Conservation (phyloP, 1,139 yeast genomes). For the Zygosaccharomyces pseudobailii region DNA sequence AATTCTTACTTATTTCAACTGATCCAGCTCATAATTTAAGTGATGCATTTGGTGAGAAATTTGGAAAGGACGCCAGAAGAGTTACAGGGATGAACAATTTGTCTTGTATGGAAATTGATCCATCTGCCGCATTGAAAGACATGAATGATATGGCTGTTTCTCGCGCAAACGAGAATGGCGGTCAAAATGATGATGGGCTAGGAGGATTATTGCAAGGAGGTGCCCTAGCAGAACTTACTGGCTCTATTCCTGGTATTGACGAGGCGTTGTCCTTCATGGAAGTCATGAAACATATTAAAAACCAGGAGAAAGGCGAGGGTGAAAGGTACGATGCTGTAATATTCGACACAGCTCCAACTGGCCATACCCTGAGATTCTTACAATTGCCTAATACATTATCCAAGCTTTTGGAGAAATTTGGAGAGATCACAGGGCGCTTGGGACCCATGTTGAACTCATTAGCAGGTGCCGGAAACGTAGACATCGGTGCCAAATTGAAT, state of each 20-base stretch:
- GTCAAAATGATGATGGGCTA: conserved; percentile 24
- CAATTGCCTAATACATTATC: conserved; percentile 91
- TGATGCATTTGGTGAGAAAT: conserved; percentile 97
- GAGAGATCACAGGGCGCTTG: conserved; percentile 76
- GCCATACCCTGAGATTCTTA: conserved; percentile 90
- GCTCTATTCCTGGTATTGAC: conserved; percentile 95
- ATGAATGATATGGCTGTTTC: conserved; percentile 52
- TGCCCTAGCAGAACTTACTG: conserved; percentile 79
- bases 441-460: conserved; percentile 86
- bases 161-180: conserved; percentile 26
- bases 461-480: conserved; percentile 57
- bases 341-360: conserved; percentile 98
- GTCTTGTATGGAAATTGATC: conserved; percentile 98
- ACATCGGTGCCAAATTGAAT: conserved; percentile 73
- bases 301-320: conserved; percentile 50
- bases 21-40: conserved; percentile 98
- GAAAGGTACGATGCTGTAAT: conserved; percentile 76
- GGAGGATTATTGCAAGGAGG: conserved; percentile 34
- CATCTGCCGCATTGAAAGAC: conserved; percentile 89
- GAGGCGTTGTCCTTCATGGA: conserved; percentile 98
- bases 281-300: conserved; percentile 91
- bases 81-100: conserved; percentile 85
- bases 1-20: conserved; percentile 85
- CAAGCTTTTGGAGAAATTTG: conserved; percentile 78
- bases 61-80: conserved; percentile 91